Conservation (phyloP, 352 stramenopile genomes). For the Blastocystis sp. region DNA sequence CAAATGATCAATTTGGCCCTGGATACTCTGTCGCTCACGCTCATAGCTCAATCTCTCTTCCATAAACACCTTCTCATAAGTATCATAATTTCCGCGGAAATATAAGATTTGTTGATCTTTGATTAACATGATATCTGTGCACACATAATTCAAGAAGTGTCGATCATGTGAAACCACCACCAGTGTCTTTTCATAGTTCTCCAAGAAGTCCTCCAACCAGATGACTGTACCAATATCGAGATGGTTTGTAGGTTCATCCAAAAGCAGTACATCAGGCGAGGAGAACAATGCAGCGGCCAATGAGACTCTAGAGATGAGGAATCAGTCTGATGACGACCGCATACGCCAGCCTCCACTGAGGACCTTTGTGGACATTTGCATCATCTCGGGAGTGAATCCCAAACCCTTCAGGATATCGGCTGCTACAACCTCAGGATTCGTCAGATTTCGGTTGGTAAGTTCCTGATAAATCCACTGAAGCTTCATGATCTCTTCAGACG, state of each 20-base stretch:
- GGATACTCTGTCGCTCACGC: conserved; percentile 61
- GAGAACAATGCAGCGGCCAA: conserved; percentile 86
- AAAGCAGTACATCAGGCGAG: conserved; percentile 84
- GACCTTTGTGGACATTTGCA: conserved; percentile 76
- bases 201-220: conserved; percentile 92
- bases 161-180: conserved; percentile 95
- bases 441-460: background rate
- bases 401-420: conserved; percentile 77
- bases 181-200: conserved; percentile 86
- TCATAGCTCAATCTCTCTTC: conserved; percentile 81
- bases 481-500: background rate
- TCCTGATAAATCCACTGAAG: conserved; percentile 46
- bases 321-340: conserved; percentile 28
- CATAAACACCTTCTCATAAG: conserved; percentile 85
- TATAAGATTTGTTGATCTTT: conserved; percentile 87
- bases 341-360: conserved; percentile 87
- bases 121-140: conserved; percentile 91
- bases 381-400: conserved; percentile 81
- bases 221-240: conserved; percentile 78
- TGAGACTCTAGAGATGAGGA: conserved; percentile 72
- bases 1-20: conserved; percentile 60
- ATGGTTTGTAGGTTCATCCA: conserved; percentile 60
- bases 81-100: conserved; percentile 94
- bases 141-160: conserved; percentile 96
- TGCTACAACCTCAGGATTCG: background rate